A percentile compares a stretch with the other conserved stretches of the same genome.
These are phyloP conservation scores for Epithemia pelagica DNA, from an alignment of 108 stramenopile genomes.

Conservation along the genomic window DNA sequence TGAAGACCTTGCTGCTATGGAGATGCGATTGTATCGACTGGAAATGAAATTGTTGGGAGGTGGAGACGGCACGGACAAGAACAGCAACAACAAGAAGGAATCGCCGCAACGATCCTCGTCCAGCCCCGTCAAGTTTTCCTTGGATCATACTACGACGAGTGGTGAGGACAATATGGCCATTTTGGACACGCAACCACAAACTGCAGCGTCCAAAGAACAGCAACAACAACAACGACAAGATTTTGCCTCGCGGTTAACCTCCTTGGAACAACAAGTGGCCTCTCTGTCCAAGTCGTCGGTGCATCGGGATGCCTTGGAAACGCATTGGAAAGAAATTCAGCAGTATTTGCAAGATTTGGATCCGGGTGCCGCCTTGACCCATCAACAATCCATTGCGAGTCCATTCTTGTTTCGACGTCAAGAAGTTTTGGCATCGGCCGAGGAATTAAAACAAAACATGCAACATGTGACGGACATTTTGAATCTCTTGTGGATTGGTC, in stretches of 20 bases:
- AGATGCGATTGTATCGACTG: background rate
- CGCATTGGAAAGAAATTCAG: slow-evolving; percentile 11
- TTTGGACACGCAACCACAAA: background rate
- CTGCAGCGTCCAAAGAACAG: no score
- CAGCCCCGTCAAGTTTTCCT: background rate
- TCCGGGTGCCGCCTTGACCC: slow-evolving; percentile 37
- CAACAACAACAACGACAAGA: background rate
- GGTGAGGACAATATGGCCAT: background rate
- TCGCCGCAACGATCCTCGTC: background rate
- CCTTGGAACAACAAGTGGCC: background rate
- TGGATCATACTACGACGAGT: background rate
- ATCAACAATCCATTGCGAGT: slow-evolving; percentile 25
- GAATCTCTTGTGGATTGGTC: slow-evolving; percentile 27
- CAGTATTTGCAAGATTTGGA: slow-evolving; percentile 32
- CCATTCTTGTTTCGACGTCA: slow-evolving; percentile 57
- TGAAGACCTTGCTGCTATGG: background rate
- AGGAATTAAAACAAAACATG: slow-evolving; percentile 46
- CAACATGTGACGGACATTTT: slow-evolving; percentile 39
- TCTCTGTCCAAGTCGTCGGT: background rate
- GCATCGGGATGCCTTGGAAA: background rate
- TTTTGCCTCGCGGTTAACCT: background rate
- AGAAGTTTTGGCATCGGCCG: slow-evolving; percentile 52
- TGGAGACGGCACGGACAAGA: background rate
- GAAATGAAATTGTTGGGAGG: background rate
- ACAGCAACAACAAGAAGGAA: background rate